Evolutionary conservation across 805 yeast genomes (phyloP), one percentile per base, ranked within the genome.

Genomic region (Ogataea sp.): DNA sequence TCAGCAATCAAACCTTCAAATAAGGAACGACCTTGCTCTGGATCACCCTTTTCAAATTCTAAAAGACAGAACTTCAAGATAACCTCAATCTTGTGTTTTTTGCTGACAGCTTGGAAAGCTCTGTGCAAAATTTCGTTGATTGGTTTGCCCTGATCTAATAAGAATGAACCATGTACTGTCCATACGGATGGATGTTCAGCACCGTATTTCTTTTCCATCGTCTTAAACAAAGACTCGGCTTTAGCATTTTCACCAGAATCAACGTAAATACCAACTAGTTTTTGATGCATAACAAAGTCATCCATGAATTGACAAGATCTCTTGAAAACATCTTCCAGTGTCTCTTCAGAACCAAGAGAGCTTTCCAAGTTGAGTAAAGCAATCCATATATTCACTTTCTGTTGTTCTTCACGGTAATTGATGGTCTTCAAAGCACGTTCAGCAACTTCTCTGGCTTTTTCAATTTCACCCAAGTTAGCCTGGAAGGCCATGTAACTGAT

Each of bases 401-500:
- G 97, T 51, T 78, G 81, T 61, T 93, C 97, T 53, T 89, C 96
- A 53, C 96, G 77, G 64, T 80, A 86, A 52, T 76, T 79, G 50
- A 93, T 94, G 6, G 93, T 81, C 65, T 85, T 85, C 56, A 93
- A 71, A 2, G 97, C 98, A 46, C 98, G 77, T 51, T 82, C 84
- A 34, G 86, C 97, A 51, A 93, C 78, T 58, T 86, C 95, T 51
- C 98, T 78, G 9, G 97, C 96, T 62, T 85, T 87, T 29, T 90
- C 97, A 43, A 88, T 68, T 61, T 93, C 98, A 67, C 96, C 84
- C 46, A 90, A 70, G 61, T 89, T 96, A 47, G 93, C 71, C 62
- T 89, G 96, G 82, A 90, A 93, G 4, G 97, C 89, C 96, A 93
- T 93, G 64, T 84, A 93, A 64, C 89, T 86, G 85, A 93, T 90